A percentile compares a stretch with the other conserved stretches of the same genome.
phyloP scores from a whole-genome alignment of 1,139 yeast genomes.

The Saccharomyces hybrid region DNA sequence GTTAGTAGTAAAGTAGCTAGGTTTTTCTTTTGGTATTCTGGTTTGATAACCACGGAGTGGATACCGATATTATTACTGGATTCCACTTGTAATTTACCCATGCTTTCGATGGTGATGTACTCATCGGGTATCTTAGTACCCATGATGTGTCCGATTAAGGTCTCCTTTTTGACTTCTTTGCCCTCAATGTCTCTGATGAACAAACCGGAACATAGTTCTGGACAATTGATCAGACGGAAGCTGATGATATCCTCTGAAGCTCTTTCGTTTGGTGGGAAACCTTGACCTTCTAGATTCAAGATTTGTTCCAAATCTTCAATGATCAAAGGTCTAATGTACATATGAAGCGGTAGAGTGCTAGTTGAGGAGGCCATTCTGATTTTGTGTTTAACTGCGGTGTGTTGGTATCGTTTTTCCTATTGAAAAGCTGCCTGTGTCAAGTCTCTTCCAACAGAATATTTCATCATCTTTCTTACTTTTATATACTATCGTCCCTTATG shows the following conservation, averaged over 20 bases:
- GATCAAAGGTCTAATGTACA: conserved; percentile 76
- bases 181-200: conserved; percentile 60
- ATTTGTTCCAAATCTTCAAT: conserved; percentile 61
- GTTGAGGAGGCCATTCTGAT: conserved; percentile 8
- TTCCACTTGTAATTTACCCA: conserved; percentile 60
- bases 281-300: conserved; percentile 52
- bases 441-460: neutral
- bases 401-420: neutral
- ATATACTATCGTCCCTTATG: neutral
- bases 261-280: conserved; percentile 64
- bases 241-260: conserved; percentile 54
- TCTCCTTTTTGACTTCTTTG: conserved; percentile 45
- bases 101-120: conserved; percentile 53
- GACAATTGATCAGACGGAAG: conserved; percentile 72
- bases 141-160: conserved; percentile 72
- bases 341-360: conserved; percentile 45
- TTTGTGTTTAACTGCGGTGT: neutral
- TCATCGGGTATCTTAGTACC: conserved; percentile 61
- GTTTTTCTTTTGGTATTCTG: conserved; percentile 72
- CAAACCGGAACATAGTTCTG: conserved; percentile 84
- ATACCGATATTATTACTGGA: conserved; percentile 67
- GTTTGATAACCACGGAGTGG: conserved; percentile 73
- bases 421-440: neutral
- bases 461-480: neutral
- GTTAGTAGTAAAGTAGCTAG: conserved; percentile 76